These are phyloP conservation scores for Tricholoma hemisulphureum DNA, from an alignment of 768 basidiomycete genomes.

Conservation along the genomic window DNA sequence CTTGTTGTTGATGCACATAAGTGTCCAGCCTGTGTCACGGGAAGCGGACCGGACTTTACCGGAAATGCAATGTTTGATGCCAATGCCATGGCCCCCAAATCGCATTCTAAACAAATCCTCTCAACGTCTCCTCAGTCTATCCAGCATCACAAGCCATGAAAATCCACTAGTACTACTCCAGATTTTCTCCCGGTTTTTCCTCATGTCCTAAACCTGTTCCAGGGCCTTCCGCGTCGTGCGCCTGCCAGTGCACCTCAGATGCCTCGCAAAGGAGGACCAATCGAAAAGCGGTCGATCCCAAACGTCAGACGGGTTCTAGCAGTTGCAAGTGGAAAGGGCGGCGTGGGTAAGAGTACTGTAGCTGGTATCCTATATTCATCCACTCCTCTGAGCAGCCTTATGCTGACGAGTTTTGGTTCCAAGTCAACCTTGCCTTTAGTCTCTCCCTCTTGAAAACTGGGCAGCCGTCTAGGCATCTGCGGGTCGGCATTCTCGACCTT, in stretches of 20 bases:
- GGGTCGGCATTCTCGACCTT: slow-evolving; percentile 88
- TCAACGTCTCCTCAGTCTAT: slow-evolving; percentile 11
- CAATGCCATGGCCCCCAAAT: neutral
- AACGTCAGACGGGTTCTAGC: slow-evolving; percentile 74
- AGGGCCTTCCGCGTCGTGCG: slow-evolving; percentile 32
- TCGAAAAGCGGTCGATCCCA: slow-evolving; percentile 56
- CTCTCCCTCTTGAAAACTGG: slow-evolving; percentile 49
- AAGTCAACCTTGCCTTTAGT: slow-evolving; percentile 82
- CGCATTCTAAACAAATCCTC: neutral
- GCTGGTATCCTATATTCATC: slow-evolving; percentile 55
- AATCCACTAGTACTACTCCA: slow-evolving; percentile 15
- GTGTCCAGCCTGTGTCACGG: too few species aligned
- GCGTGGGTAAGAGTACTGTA: slow-evolving; percentile 95
- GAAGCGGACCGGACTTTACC: too few species aligned
- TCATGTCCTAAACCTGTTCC: neutral
- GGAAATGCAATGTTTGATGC: too few species aligned
- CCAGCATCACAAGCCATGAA: slow-evolving; percentile 11
- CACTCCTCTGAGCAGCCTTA: neutral
- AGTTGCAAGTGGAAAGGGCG: slow-evolving; percentile 92
- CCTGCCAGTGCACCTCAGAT: slow-evolving; percentile 58
- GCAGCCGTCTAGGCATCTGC: slow-evolving; percentile 39
- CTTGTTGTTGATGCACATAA: too few species aligned
- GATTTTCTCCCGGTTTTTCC: neutral
- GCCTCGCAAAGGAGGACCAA: slow-evolving; percentile 54
- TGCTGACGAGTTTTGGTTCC: neutral